Percentiles rank a stretch among this genome's conserved stretches.
phyloP scores from a whole-genome alignment of 108 stramenopile species.

The Epipyxis sp. region DNA sequence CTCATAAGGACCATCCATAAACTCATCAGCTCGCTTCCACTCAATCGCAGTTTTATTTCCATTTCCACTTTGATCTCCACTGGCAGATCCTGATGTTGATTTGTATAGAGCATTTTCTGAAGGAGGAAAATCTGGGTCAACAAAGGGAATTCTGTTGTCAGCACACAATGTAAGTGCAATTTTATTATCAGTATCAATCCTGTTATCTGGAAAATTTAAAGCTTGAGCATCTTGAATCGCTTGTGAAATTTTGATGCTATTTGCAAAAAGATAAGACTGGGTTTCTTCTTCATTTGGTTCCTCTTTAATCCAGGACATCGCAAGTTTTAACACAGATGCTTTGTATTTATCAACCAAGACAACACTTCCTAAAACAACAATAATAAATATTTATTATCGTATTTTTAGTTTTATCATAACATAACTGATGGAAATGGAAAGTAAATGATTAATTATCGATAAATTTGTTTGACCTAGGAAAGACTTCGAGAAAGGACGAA shows the following conservation, averaged over 20 bases:
- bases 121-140: conserved; percentile 2
- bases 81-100: background rate
- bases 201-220: background rate
- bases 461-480: too few relatives aligned
- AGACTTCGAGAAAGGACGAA: conserved; percentile 3
- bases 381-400: too few relatives aligned
- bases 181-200: background rate
- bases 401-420: too few relatives aligned
- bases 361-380: background rate
- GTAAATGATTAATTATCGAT: too few relatives aligned
- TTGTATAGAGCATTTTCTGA: background rate
- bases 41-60: background rate
- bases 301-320: background rate
- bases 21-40: conserved; percentile 17
- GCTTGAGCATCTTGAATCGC: background rate
- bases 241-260: background rate
- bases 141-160: background rate
- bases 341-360: background rate
- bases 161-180: background rate
- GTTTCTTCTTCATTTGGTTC: background rate
- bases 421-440: too few relatives aligned
- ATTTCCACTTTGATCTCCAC: background rate
- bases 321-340: background rate
- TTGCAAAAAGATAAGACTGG: background rate
- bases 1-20: background rate